phyloP scores from a whole-genome alignment of 768 basidiomycete species.

The Hebeloma cylindrosporum region DNA sequence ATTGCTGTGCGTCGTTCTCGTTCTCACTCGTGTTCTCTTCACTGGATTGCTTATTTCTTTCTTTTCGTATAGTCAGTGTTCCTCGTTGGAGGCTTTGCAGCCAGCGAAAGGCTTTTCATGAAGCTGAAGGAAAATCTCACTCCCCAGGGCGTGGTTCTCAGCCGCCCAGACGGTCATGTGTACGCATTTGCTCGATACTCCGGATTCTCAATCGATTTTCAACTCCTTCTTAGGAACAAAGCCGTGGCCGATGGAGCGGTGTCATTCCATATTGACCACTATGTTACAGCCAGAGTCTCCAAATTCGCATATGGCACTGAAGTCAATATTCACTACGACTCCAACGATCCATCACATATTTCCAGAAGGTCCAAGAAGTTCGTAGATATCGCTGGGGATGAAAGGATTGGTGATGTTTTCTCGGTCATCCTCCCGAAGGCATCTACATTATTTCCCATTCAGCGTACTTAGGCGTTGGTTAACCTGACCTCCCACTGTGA shows the following conservation, averaged over 20 bases:
- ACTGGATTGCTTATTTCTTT: not conserved
- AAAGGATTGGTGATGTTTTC: conserved; percentile 21
- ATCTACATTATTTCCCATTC: too few relatives aligned
- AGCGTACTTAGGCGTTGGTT: too few relatives aligned
- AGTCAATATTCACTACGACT: conserved; percentile 14
- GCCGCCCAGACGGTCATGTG: conserved; percentile 16
- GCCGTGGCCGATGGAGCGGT: conserved; percentile 22
- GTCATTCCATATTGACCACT: conserved; percentile 20
- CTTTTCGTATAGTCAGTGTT: conserved; percentile 21
- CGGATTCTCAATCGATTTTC: not conserved
- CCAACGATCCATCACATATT: conserved; percentile 15
- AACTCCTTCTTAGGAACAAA: conserved; percentile 13
- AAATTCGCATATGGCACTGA: conserved; percentile 14
- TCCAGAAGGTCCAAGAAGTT: not conserved
- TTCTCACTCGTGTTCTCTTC: not conserved
- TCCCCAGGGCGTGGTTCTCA: not conserved
- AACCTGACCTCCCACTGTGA: too few relatives aligned
- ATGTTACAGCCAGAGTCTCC: conserved; percentile 15
- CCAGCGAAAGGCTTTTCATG: conserved; percentile 42
- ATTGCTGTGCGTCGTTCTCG: conserved; percentile 30
- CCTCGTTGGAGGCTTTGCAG: conserved; percentile 49
- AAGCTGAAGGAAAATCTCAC: conserved; percentile 33
- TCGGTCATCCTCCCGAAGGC: conserved; percentile 22
- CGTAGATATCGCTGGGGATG: conserved; percentile 10
- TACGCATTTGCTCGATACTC: conserved; percentile 1